Conservation (phyloP, 495 filamentous ascomycete species). For the Hyphodiscus hymeniophilus region DNA sequence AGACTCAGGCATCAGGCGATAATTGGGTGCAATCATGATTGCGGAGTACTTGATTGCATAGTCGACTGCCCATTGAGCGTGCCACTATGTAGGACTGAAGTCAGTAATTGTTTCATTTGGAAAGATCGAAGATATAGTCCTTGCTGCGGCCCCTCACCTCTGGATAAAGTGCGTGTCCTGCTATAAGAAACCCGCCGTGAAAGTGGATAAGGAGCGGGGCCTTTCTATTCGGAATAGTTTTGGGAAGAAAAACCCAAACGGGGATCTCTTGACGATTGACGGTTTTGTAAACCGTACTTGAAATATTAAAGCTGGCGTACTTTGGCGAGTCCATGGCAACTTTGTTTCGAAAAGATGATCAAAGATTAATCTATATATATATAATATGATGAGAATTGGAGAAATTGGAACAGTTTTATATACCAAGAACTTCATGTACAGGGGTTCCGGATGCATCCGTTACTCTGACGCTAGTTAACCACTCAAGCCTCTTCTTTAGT, state of each 20-base stretch:
- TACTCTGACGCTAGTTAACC: too few species aligned
- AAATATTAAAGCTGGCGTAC: conserved; percentile 5
- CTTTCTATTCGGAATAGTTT: neutral
- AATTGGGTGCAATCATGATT: conserved; percentile 39
- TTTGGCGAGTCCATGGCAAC: conserved; percentile 11
- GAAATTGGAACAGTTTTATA: too few species aligned
- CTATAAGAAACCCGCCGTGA: conserved; percentile 17
- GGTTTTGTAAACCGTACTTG: conserved; percentile 5
- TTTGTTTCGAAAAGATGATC: neutral
- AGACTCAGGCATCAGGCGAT: conserved; percentile 45
- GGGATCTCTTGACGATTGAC: conserved; percentile 7
- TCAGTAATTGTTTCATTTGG: neutral
- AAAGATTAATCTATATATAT: too few species aligned
- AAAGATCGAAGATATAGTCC: neutral
- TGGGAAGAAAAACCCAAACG: conserved; percentile 8
- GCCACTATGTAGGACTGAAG: too few species aligned
- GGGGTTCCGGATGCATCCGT: too few species aligned
- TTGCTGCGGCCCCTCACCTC: conserved; percentile 1
- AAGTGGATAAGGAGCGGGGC: conserved; percentile 12
- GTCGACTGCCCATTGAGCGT: conserved; percentile 10
- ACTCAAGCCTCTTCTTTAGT: too few species aligned
- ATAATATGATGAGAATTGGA: too few species aligned
- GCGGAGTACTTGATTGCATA: conserved; percentile 21
- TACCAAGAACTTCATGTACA: too few species aligned
- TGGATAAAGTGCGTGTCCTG: conserved; percentile 8